These are phyloP conservation scores for Trifolium repens DNA, from an alignment of 306 rosid genomes.

Conservation along the genomic window DNA sequence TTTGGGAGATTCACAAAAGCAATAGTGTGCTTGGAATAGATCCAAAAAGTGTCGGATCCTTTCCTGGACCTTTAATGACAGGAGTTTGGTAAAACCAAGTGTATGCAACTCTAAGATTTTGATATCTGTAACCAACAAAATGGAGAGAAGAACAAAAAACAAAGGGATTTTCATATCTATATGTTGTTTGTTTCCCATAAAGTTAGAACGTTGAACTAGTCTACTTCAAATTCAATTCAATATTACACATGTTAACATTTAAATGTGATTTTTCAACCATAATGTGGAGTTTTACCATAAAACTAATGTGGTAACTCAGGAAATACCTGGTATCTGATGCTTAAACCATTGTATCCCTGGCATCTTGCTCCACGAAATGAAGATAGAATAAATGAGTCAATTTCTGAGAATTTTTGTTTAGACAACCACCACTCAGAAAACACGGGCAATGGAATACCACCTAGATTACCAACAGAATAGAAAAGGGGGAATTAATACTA, in stretches of 20 bases:
- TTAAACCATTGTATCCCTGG: slow-evolving; percentile 84
- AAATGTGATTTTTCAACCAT: slow-evolving; percentile 19
- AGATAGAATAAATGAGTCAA: slow-evolving; percentile 79
- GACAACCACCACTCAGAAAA: slow-evolving; percentile 99
- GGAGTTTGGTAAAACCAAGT: slow-evolving; percentile 1
- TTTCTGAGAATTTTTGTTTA: slow-evolving; percentile 76
- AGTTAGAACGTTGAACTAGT: slow-evolving; percentile 21
- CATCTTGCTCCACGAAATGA: slow-evolving; percentile 73
- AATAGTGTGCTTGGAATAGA: neutral
- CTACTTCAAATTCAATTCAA: slow-evolving; percentile 29
- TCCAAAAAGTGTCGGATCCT: too few relatives aligned
- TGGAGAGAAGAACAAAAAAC: neutral
- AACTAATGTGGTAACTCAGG: slow-evolving; percentile 24
- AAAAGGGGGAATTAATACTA: slow-evolving; percentile 24
- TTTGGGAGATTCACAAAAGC: neutral
- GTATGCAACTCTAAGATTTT: neutral
- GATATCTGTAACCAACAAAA: neutral
- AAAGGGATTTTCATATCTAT: slow-evolving; percentile 18
- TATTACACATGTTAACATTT: slow-evolving; percentile 13
- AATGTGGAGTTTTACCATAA: neutral
- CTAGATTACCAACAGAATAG: slow-evolving; percentile 48
- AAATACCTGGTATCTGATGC: slow-evolving; percentile 87
- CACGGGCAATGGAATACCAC: slow-evolving; percentile 85
- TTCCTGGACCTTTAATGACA: neutral
- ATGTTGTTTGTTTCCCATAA: slow-evolving; percentile 16